These are phyloP conservation scores for Erythrobasidium yunnanense DNA, from an alignment of 768 basidiomycete genomes.

Conservation along the genomic window DNA sequence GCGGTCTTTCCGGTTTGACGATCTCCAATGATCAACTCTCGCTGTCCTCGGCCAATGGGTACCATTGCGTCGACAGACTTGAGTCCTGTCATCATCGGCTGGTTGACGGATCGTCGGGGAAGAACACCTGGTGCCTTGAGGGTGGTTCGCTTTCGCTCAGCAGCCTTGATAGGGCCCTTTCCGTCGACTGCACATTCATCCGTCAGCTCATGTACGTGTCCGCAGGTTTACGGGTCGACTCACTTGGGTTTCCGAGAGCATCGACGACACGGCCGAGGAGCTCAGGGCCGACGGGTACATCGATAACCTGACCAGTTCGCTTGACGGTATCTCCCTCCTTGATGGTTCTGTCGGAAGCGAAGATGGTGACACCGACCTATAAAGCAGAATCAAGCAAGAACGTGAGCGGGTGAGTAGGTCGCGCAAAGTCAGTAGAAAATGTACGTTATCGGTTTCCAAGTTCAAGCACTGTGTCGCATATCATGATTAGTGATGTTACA, in stretches of 20 bases:
- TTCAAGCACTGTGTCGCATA: conserved; percentile 64
- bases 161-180: conserved; percentile 89
- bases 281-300: conserved; percentile 93
- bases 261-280: conserved; percentile 99
- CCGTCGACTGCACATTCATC: conserved; percentile 56
- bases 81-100: conserved; percentile 99
- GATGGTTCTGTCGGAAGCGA: conserved; percentile 73
- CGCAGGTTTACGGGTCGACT: background rate
- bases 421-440: background rate
- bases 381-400: background rate
- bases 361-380: conserved; percentile 95
- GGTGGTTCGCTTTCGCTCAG: conserved; percentile 90
- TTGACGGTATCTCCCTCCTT: conserved; percentile 99
- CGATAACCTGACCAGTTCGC: conserved; percentile 99
- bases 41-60: conserved; percentile 99
- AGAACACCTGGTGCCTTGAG: conserved; percentile 98
- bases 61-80: conserved; percentile 99
- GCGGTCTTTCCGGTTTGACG: conserved; percentile 99
- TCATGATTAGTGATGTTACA: too few relatives aligned
- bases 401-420: background rate
- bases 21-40: conserved; percentile 99
- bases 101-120: conserved; percentile 97
- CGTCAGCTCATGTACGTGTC: background rate
- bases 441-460: conserved; percentile 78
- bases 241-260: conserved; percentile 90